Conservation (phyloP, 441 rosid genomes). For the Mallotus japonicus region DNA sequence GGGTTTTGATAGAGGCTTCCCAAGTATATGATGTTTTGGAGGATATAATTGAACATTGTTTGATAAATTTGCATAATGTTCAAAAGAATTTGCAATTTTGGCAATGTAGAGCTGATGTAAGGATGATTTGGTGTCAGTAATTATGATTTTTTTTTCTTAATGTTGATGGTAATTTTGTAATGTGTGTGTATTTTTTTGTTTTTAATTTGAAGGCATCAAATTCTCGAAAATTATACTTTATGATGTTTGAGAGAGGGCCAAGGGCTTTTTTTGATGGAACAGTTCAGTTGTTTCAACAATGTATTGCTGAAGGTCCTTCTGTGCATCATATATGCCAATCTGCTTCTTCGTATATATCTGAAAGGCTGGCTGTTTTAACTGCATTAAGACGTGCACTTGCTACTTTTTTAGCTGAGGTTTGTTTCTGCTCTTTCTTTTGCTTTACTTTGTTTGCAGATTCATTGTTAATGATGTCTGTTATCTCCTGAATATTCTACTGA, state of each 20-base stretch:
- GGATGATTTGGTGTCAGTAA: not conserved
- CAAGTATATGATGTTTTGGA: constrained; percentile 56
- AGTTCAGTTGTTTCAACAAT: constrained; percentile 41
- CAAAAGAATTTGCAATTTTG: constrained; percentile 82
- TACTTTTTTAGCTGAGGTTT: constrained; percentile 84
- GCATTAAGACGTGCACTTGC: constrained; percentile 64
- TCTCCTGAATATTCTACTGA: not conserved
- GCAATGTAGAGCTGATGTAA: constrained; percentile 78
- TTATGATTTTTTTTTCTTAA: not conserved
- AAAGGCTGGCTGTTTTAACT: constrained; percentile 62
- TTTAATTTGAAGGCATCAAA: constrained; percentile 50
- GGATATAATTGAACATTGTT: constrained; percentile 57
- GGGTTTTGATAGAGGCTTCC: constrained; percentile 43
- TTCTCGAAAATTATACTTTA: constrained; percentile 67
- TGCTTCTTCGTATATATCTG: constrained; percentile 63
- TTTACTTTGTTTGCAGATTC: not conserved
- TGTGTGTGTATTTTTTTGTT: not conserved
- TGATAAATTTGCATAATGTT: constrained; percentile 57
- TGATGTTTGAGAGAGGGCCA: constrained; percentile 93
- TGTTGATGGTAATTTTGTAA: not conserved
- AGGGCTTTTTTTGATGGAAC: constrained; percentile 63
- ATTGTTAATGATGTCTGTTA: not conserved
- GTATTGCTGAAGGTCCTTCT: constrained; percentile 46
- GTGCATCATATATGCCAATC: constrained; percentile 52
- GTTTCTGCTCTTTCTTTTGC: constrained; percentile 6